phyloP scores from a whole-genome alignment of 257 asterid species.

The Plantago ovata region DNA sequence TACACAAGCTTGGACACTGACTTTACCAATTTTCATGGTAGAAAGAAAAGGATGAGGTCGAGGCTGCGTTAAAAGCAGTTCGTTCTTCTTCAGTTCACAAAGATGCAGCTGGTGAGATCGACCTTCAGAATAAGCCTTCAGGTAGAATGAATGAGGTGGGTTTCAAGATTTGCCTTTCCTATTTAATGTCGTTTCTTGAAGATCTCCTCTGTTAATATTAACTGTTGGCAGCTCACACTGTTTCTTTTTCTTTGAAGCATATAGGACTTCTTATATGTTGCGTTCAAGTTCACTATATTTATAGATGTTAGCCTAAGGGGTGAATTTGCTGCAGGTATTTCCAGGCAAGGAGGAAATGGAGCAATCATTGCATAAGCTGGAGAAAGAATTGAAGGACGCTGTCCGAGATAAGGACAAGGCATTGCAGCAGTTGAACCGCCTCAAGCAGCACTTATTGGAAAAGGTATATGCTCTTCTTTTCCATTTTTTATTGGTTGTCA shows the following conservation, averaged over 20 bases:
- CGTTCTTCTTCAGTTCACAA: slow-evolving; percentile 36
- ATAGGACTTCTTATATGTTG: slow-evolving; percentile 7
- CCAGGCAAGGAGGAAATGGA: slow-evolving; percentile 64
- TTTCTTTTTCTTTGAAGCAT: slow-evolving; percentile 15
- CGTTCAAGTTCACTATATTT: slow-evolving; percentile 8
- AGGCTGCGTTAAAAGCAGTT: slow-evolving; percentile 54
- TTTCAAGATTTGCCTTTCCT: slow-evolving; percentile 8
- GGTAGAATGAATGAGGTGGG: slow-evolving; percentile 50
- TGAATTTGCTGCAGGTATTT: slow-evolving; percentile 40
- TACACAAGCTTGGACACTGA: slow-evolving; percentile 24
- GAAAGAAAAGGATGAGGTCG: slow-evolving; percentile 70
- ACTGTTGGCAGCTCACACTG: slow-evolving; percentile 7
- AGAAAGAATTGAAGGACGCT: slow-evolving; percentile 73
- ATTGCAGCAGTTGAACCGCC: slow-evolving; percentile 72
- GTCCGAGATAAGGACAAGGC: slow-evolving; percentile 74
- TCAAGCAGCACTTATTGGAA: slow-evolving; percentile 92
- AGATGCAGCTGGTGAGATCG: slow-evolving; percentile 28
- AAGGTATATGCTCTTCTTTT: slow-evolving; percentile 47
- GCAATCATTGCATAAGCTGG: slow-evolving; percentile 56
- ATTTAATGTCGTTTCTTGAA: slow-evolving; percentile 1
- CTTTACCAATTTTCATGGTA: slow-evolving; percentile 41
- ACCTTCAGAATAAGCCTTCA: slow-evolving; percentile 27
- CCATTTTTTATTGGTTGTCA: slow-evolving; percentile 14
- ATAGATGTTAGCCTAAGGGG: slow-evolving; percentile 28
- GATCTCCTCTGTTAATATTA: slow-evolving; percentile 12